Percentiles rank a stretch among this genome's conserved stretches.
These are phyloP conservation scores for Nemania sp. DNA, from an alignment of 2,329 filamentous ascomycete genomes.

Conservation along the genomic window DNA sequence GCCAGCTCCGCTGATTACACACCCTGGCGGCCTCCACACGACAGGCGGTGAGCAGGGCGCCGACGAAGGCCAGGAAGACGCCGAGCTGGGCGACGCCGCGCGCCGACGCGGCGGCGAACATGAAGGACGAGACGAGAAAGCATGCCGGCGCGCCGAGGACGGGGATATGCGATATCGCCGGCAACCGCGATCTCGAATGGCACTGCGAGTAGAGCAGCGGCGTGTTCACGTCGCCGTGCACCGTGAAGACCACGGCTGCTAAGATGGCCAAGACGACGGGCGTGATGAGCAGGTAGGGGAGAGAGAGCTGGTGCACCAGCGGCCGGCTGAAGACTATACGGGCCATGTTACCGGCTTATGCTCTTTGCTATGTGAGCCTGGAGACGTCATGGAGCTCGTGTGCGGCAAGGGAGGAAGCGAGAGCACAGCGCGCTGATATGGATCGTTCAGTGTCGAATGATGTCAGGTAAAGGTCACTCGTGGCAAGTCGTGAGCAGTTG, in stretches of 20 bases:
- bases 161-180: constrained; percentile 50
- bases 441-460: not conserved
- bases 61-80: constrained; percentile 50
- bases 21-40: constrained; percentile 55
- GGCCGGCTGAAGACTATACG: constrained; percentile 39
- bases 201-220: constrained; percentile 59
- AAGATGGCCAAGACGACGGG: constrained; percentile 52
- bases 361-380: not conserved
- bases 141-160: constrained; percentile 52
- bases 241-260: constrained; percentile 49
- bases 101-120: constrained; percentile 47
- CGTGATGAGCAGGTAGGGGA: constrained; percentile 57
- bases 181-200: constrained; percentile 52
- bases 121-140: constrained; percentile 57
- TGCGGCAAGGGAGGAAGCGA: not conserved
- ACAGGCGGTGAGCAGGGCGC: constrained; percentile 53
- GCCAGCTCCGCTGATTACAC: constrained; percentile 40
- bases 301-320: constrained; percentile 58
- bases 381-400: not conserved
- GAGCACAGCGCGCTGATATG: not conserved
- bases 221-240: constrained; percentile 55
- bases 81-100: constrained; percentile 49
- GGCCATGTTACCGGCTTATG: constrained; percentile 1
- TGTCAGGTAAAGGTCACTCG: not conserved
- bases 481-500: not conserved